Conservation (phyloP, 2,329 filamentous ascomycete genomes). For the Monilinia polystroma region DNA sequence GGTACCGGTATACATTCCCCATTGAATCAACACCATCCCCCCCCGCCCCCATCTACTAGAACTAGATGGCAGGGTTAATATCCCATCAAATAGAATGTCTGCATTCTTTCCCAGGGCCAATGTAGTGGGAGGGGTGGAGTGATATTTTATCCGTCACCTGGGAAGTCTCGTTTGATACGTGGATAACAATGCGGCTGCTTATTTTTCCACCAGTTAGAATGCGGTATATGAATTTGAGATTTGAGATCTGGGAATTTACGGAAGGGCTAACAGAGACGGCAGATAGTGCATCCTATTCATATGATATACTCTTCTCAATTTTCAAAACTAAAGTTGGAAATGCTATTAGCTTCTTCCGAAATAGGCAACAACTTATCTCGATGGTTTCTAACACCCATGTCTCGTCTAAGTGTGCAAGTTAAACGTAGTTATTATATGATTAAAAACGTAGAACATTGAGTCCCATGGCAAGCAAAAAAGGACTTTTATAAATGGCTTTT, state of each 20-base stretch:
- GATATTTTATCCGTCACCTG: conserved; percentile 4
- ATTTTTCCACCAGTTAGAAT: conserved; percentile 23
- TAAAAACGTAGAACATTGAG: background rate
- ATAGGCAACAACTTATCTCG: background rate
- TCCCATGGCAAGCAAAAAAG: background rate
- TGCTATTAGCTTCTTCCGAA: background rate
- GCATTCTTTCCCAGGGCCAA: background rate
- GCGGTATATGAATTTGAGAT: background rate
- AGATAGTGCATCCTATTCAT: too few species aligned
- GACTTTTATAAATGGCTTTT: background rate
- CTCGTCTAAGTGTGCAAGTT: background rate
- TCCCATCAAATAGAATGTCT: conserved; percentile 6
- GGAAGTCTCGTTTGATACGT: conserved; percentile 14
- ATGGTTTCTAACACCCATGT: background rate
- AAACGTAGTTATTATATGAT: background rate
- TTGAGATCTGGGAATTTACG: background rate
- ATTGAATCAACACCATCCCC: background rate
- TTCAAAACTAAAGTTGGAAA: background rate
- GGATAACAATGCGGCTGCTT: conserved; percentile 3
- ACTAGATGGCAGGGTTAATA: background rate
- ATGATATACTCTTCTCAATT: background rate
- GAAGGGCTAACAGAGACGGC: background rate
- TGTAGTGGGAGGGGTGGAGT: background rate
- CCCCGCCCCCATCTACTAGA: background rate
- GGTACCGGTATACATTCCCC: too few species aligned